Base-by-base conservation (phyloP, 352 stramenopile genomes). In the Phytophthora ramorum region DNA sequence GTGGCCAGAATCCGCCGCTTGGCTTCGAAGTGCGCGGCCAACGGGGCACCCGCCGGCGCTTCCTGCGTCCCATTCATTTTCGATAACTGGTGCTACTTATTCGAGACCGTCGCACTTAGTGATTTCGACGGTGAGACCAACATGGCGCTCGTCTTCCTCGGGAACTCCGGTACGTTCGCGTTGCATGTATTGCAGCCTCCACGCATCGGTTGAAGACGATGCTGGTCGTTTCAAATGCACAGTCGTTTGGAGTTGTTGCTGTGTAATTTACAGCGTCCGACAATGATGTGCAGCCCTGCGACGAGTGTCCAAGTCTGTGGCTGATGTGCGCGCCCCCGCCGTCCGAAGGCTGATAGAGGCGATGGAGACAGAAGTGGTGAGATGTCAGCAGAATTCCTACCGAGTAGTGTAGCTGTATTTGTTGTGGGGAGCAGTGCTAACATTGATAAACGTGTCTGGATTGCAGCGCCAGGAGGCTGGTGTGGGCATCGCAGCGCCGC, bases 401-500 rank as follows among this genome's bases (percentile, higher is more conserved):
- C 8, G 5, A 43, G 58, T 20, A 9, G 10, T 41, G 20, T 38
- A 26, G 12, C 41, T 50, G 9, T 7, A 34, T 34, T 58, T 44
- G 1, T 19, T 19, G 35, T 8, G 13, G 7, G 19, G 10, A 43
- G 7, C 13, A 19, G 16, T 46, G 19, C 32, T 67, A 52, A 70
- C 16, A 22, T 10, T 48, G 41, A 24, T 13, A 35, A 19, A 22
- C 35, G 44, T 49, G 22, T 69, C 2, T 28, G 7, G 43, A 47
- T 64, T 45, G 12, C 56, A 95, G 87, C 79, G 81, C 7, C 66
- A 81, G 28, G 78, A 93, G 48, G 76, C 81, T 35, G 85, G 87
- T 10, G 80, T 95, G 26, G 87, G 87, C 19, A 87, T 95, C 46
- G 87, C 87, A 14, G 87, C 82, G 10, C 85, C 87, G 16, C 87